A percentile compares a stretch with the other conserved stretches of the same genome.
Conservation (phyloP, 495 filamentous ascomycete species). For the Pyrenopolyporus hunteri region DNA sequence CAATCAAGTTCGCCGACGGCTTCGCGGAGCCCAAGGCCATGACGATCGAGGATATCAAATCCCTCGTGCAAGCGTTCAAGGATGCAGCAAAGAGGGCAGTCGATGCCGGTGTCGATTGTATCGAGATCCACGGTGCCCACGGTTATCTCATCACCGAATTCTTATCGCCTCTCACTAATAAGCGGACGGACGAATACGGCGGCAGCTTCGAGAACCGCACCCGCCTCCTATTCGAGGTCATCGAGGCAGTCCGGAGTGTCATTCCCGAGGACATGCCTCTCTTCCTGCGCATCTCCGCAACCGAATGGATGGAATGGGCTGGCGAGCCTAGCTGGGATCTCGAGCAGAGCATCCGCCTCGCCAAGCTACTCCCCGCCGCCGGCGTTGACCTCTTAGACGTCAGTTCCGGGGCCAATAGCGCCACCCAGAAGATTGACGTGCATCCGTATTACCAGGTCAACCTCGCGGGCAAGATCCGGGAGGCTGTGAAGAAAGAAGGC, state of each 20-base stretch:
- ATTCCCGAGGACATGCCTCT: constrained; percentile 65
- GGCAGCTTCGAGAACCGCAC: constrained; percentile 64
- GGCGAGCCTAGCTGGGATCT: constrained; percentile 67
- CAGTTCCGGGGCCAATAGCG: constrained; percentile 70
- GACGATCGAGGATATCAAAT: constrained; percentile 65
- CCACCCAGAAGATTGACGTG: constrained; percentile 62
- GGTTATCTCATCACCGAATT: constrained; percentile 71
- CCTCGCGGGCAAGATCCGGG: constrained; percentile 65
- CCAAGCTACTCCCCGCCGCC: constrained; percentile 65
- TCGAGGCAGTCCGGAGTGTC: constrained; percentile 12
- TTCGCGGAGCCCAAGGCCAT: constrained; percentile 62
- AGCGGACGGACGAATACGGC: constrained; percentile 62
- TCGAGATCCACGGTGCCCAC: constrained; percentile 68
- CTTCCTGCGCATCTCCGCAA: constrained; percentile 71
- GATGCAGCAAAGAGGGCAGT: constrained; percentile 65
- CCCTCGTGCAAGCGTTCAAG: constrained; percentile 65
- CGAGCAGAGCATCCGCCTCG: constrained; percentile 64
- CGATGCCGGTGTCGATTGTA: constrained; percentile 70
- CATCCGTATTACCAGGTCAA: constrained; percentile 66
- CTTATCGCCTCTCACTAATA: constrained; percentile 66
- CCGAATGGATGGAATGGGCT: constrained; percentile 71
- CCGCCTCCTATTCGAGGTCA: constrained; percentile 31
- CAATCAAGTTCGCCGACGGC: constrained; percentile 54
- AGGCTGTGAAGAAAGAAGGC: constrained; percentile 60
- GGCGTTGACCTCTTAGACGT: constrained; percentile 81